Base-by-base conservation (phyloP, 2,329 filamentous ascomycete species). In the Metarhizium humberi region DNA sequence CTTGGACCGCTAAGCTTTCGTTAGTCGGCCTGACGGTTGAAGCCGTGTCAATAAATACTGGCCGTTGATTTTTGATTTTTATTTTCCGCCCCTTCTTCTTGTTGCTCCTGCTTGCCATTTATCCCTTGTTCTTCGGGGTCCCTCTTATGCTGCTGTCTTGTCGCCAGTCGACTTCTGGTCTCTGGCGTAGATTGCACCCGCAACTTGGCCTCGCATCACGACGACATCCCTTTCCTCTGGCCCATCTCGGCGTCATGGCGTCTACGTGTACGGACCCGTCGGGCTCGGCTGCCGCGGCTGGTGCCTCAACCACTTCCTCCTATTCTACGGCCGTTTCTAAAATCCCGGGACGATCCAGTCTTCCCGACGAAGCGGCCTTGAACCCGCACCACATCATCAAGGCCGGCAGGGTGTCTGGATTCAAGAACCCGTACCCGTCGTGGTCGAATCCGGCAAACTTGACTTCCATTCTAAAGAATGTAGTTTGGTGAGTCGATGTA, bases 401-500 rank as follows among this genome's bases (percentile, higher is more conserved):
- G 52, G 59, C 68, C 46, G 76, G 77, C 46, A 62, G 57, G 29
- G 59, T 72, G 20, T 63, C 71, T 50, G 71, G 72, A 57, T 82
- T 81, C 64, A 68, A 69, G 56, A 82, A 82, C 58, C 73, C 75
- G 0, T 73, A 81, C 52, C 73, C 76, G n/a, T 81, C 78, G 0
- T 76, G 67, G 55, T 65, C 42, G 16, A 61, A 61, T 36, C 58
- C 56, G 14, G 56, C 61, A 25, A 57, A 50, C 32, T 52, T 67
- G 2, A 43, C 53, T 8, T 62, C 61, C 16, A 64, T 70, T 6
- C 11, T 71, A 0, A 59, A 58, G 30, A 66, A 65, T n/a, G 62
- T 75, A 2, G 18, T 74, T 29, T 70, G 67, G 75, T 75, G 62
- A 14, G 71, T 30, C 43, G 38, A 46, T 42, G 16, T 10, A n/a